Base-by-base conservation (phyloP, 1,139 yeast species). In the Sugiyamaella paludigena region DNA sequence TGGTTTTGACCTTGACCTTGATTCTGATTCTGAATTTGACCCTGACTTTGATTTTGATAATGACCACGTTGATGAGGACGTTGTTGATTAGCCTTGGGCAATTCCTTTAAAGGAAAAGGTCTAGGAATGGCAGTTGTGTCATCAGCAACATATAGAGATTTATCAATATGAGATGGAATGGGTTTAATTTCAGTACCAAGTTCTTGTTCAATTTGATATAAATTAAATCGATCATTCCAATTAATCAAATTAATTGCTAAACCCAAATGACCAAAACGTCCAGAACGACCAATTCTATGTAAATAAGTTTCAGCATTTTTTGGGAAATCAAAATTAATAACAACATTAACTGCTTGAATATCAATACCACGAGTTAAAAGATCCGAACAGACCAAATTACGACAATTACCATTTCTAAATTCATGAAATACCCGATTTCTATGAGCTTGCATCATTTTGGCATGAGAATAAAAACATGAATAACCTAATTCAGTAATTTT, bases 231-330 rank as follows among this genome's bases (percentile, higher is more conserved):
- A 68, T 94, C 98, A 64, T 89, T 84, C 97, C 98, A 92, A 69
- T 91, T 87, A 75, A 92, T 89, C 63, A 92, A 80, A 71, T 92
- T 94, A 65, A 92, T 91, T 38, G 98, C 98, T 67, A 92, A 79
- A 77, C 98, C 98, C 66, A 91, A 81, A 69, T 94, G 98, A 59
- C 98, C 98, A 67, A 89, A 92, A 77, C 98, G 86, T 61, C 98
- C 99, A 2, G 97, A 89, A 76, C 99, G 91, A 77, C 99, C 98
- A 64, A 92, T 94, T 79, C 98, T 87, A 73, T 92, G 98, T 62
- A 92, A 79, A 70, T 92, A 92, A 38, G 98, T 92, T 71, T 92
- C 98, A 9, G 98, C 97, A 51, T 87, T 89, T 70, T 92, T 92
- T 54, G 99, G 98, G 83, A 92, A 92, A 71, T 92, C 98, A 70